These are phyloP conservation scores for Astrocystis sublimbata DNA, from an alignment of 495 filamentous ascomycete species.

Conservation along the genomic window DNA sequence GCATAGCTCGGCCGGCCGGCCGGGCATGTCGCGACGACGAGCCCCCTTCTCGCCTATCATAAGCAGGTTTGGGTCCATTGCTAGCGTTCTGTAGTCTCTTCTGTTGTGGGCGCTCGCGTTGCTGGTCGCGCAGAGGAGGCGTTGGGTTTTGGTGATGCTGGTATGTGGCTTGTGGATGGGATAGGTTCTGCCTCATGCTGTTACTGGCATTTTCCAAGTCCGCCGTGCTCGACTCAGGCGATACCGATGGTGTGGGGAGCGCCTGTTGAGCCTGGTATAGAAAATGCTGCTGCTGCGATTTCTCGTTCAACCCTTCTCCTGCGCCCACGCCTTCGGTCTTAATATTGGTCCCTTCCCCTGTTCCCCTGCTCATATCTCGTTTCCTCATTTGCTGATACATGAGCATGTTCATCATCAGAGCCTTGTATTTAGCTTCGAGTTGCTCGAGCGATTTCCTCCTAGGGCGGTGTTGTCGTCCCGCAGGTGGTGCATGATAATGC, in stretches of 20 bases:
- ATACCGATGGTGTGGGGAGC: constrained; percentile 12
- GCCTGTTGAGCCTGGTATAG: constrained; percentile 11
- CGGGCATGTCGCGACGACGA: constrained; percentile 7
- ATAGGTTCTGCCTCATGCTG: not conserved
- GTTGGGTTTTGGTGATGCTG: constrained; percentile 1
- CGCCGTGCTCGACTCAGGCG: constrained; percentile 3
- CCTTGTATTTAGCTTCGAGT: constrained; percentile 21
- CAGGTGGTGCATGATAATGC: constrained; percentile 7
- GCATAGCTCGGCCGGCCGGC: not conserved
- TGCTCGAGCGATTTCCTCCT: constrained; percentile 21
- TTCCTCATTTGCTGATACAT: constrained; percentile 13
- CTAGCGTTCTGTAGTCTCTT: constrained; percentile 11
- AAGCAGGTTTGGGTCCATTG: constrained; percentile 11
- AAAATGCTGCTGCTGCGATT: constrained; percentile 8
- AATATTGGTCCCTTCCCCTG: not conserved
- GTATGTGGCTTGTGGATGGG: not conserved
- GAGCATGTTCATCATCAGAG: constrained; percentile 21
- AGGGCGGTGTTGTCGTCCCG: constrained; percentile 10
- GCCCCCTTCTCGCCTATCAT: constrained; percentile 12
- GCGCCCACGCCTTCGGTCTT: not conserved
- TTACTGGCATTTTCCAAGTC: not conserved
- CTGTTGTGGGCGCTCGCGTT: constrained; percentile 12
- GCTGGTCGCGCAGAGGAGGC: constrained; percentile 6
- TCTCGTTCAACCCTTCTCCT: constrained; percentile 1
- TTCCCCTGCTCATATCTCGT: constrained; percentile 1